Evolutionary conservation across 306 rosid species (phyloP), one percentile per base, ranked within the genome.

Genomic region (Castanea sativa): DNA sequence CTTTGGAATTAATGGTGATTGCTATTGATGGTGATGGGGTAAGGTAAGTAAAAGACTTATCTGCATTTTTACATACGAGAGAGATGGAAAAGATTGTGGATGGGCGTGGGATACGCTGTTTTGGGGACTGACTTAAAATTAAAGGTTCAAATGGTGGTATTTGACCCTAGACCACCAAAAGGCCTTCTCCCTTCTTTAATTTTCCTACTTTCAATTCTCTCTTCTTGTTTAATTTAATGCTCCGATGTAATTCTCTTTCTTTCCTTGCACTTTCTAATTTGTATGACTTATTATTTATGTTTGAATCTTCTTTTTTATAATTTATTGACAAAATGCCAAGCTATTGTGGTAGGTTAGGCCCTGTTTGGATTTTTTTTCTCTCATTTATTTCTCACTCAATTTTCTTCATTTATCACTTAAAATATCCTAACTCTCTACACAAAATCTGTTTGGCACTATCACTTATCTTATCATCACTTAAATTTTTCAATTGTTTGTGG

Each of bases 91-190:
- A 59, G 51, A 43, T 45, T 57, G 32, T 45, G 82, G 74, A 11
- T 53, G 69, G 79, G 83, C 83, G 79, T 80, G 32, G 51, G 53
- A 74, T 8, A 55, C 79, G 83, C 83, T 65, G 69, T 73, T 80
- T 74, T 73, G 83, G 69, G 78, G 79, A 63, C 78, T 30, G n/a
- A 35, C 51, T 43, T 41, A 41, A 8, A 41, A 41, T 41, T 41
- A 2, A 41, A 60, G 77, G 63, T 18, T 18, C 3, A 49, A 49
- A 49, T 49, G 53, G 53, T 49, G 53, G 53, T 12, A 41, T 41
- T 41, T 8, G 53, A 49, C 53, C 5, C 16, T 12, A 49, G 53
- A 29, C 16, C 16, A 33, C 32, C 13, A 30, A 56, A 43, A 32
- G n/a, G 61, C 10, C 58, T 10, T 9, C 18, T 69, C 12, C 20